phyloP scores from a whole-genome alignment of 345 rosid genomes.

The Populus davidiana region DNA sequence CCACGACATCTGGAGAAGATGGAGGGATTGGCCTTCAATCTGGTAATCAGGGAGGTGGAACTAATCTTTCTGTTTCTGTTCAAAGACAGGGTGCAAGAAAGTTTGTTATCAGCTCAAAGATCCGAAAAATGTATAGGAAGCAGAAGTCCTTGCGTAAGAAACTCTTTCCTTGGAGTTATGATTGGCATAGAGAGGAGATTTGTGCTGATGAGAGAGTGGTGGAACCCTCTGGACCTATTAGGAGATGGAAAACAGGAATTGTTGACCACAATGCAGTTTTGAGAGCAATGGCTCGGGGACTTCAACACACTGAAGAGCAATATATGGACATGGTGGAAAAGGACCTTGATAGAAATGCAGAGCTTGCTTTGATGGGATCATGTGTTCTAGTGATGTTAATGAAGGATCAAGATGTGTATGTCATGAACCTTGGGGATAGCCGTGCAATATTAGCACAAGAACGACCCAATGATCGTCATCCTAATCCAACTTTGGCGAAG shows the following conservation, averaged over 20 bases:
- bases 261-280: constrained; percentile 78
- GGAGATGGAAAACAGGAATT: constrained; percentile 79
- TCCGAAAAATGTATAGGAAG: constrained; percentile 64
- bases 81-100: constrained; percentile 55
- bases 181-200: constrained; percentile 88
- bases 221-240: constrained; percentile 62
- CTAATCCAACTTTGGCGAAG: constrained; percentile 50
- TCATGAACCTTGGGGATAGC: constrained; percentile 96
- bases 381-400: constrained; percentile 92
- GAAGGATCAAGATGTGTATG: constrained; percentile 96
- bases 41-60: constrained; percentile 27
- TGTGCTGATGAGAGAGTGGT: constrained; percentile 56
- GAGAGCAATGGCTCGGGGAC: constrained; percentile 78
- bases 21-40: constrained; percentile 39
- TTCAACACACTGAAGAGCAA: constrained; percentile 69
- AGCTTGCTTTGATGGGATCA: constrained; percentile 95
- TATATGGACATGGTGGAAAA: constrained; percentile 95
- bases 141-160: constrained; percentile 87
- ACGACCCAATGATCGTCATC: constrained; percentile 71
- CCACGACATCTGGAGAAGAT: constrained; percentile 77
- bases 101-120: constrained; percentile 59
- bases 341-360: constrained; percentile 76
- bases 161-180: constrained; percentile 94
- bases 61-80: constrained; percentile 34
- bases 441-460: constrained; percentile 88